Base-by-base conservation (phyloP, 345 rosid genomes). In the Hibiscus trionum region DNA sequence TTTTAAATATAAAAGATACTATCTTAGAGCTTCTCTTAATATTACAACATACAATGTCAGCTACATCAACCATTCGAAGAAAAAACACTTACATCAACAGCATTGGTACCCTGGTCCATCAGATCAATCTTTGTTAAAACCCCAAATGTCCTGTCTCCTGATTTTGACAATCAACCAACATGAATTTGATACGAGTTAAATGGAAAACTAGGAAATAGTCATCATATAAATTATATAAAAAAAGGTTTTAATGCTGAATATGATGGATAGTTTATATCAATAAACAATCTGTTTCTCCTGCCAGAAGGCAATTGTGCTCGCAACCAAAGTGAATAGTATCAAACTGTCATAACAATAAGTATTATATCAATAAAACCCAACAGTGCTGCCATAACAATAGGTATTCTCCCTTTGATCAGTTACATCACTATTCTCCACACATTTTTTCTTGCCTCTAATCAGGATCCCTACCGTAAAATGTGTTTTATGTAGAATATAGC, bases 101-200 rank as follows among this genome's bases (percentile, higher is more conserved):
- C 96, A 86, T 93, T 80, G 46, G 98, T 93, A 73, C 98, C 98
- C 80, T 90, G 79, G 87, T 93, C 98, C 98, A 93, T 93, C 73
- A 93, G 93, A 82, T 90, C 96, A 80, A 93, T 88, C 83, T 93
- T 93, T 42, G 96, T 93, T 76, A 93, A 69, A 72, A 93, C 96
- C 72, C 96, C 98, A 80, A 93, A 85, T 37, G 98, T 93, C 76
- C 96, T 84, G 79, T 90, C 95, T 74, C 98, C 98, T 90, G 83
- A 72, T 63, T 76, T 81, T 42, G 67, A 65, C 39, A 29, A 77
- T 31, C 49, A 76, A 79, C 62, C 42, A 78, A 74, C 66, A 44
- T 72, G 12, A 50, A 44, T 37, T 55, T 33, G 50, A 60, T 66
- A 58, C 16, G 27, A 53, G 35, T 42, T 4, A 1, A 61, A 53